Percentiles rank a stretch among this genome's conserved stretches.
phyloP scores from a whole-genome alignment of 805 yeast genomes.

The Ogataea trehalophila region DNA sequence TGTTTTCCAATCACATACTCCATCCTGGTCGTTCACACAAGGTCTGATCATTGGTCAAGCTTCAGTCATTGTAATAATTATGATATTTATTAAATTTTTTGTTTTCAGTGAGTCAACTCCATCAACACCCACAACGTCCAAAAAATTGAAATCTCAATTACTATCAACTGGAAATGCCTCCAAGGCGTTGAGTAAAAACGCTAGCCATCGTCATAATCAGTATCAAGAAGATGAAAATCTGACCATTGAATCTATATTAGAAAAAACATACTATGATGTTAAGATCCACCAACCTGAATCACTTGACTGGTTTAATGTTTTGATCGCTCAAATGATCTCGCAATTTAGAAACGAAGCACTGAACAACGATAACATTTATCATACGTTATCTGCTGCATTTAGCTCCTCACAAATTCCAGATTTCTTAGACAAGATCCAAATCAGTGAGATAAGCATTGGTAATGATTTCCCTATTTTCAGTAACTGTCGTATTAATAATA shows the following conservation, averaged over 20 bases:
- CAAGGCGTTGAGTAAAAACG: slow-evolving; percentile 1
- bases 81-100: slow-evolving; percentile 67
- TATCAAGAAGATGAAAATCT: slow-evolving; percentile 13
- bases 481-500: slow-evolving; percentile 71
- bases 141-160: slow-evolving; percentile 17
- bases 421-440: slow-evolving; percentile 68
- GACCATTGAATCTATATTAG: slow-evolving; percentile 49
- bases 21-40: slow-evolving; percentile 65
- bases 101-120: slow-evolving; percentile 65
- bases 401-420: slow-evolving; percentile 65
- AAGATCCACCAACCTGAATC: slow-evolving; percentile 84
- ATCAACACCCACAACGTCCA: slow-evolving; percentile 29
- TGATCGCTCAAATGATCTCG: slow-evolving; percentile 84
- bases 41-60: slow-evolving; percentile 72
- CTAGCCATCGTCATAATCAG: slow-evolving; percentile 5
- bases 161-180: slow-evolving; percentile 8
- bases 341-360: slow-evolving; percentile 89
- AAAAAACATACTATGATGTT: slow-evolving; percentile 90
- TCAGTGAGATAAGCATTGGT: slow-evolving; percentile 89
- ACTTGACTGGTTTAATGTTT: slow-evolving; percentile 93
- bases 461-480: slow-evolving; percentile 94
- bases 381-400: slow-evolving; percentile 67
- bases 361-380: slow-evolving; percentile 76
- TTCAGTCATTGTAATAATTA: slow-evolving; percentile 59
- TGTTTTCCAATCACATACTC: not conserved